phyloP scores from a whole-genome alignment of 2,329 filamentous ascomycete genomes.

The Trichothecium sympodiale region DNA sequence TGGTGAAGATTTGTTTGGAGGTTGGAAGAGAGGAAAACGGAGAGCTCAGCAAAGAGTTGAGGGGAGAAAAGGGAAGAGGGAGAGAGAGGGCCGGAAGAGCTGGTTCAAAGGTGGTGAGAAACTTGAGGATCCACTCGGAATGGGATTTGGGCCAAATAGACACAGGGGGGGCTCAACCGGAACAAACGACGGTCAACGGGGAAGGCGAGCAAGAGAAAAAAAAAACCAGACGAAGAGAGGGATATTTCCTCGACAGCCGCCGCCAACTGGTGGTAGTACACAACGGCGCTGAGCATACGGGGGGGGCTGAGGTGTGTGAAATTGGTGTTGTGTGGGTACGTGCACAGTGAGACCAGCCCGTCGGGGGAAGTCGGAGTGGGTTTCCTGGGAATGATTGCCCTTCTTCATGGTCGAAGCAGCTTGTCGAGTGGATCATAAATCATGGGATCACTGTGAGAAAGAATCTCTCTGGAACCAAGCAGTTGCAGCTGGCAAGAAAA shows the following conservation, averaged over 20 bases:
- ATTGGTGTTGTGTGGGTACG: slow-evolving; percentile 1
- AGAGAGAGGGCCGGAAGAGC: slow-evolving; percentile 21
- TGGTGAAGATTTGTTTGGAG: slow-evolving; percentile 6
- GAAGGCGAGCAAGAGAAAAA: background rate
- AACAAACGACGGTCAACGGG: slow-evolving; percentile 1
- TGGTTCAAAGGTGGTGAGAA: slow-evolving; percentile 20
- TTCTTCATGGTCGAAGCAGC: background rate
- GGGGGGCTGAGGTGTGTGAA: slow-evolving; percentile 1
- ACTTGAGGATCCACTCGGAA: background rate
- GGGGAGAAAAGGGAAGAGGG: slow-evolving; percentile 30
- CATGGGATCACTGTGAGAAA: slow-evolving; percentile 1
- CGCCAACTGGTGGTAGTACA: no score
- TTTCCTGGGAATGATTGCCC: slow-evolving; percentile 4
- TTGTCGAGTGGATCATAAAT: slow-evolving; percentile 6
- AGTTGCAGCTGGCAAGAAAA: no score
- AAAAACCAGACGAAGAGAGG: no score
- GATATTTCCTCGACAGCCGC: no score
- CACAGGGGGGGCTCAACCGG: background rate
- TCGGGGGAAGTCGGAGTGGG: slow-evolving; percentile 7
- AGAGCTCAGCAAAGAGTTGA: slow-evolving; percentile 14
- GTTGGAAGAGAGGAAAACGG: slow-evolving; percentile 14
- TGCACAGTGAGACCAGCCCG: slow-evolving; percentile 1
- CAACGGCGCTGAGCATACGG: no score
- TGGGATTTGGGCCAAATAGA: background rate
- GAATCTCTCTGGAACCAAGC: no score